Percentiles rank a stretch among this genome's conserved stretches.
Conservation (phyloP, 2,329 filamentous ascomycete species). For the Teratosphaeria viscida region DNA sequence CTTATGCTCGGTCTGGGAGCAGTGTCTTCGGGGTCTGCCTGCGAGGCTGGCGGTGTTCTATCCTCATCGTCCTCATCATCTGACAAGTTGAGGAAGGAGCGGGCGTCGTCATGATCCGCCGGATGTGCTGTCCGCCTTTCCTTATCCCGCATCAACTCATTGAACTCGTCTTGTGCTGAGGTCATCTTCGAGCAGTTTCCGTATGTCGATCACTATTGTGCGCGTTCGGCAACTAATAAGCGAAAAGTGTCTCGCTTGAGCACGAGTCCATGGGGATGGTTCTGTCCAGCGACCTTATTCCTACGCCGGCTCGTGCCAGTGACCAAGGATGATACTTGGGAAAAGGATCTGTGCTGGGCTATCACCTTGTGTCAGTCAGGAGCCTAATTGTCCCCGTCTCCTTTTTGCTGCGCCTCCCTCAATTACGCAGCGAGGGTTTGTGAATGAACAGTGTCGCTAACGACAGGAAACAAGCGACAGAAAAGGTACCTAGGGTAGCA, state of each 20-base stretch:
- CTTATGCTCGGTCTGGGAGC: constrained; percentile 32
- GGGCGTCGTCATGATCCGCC: constrained; percentile 39
- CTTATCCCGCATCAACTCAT: constrained; percentile 40
- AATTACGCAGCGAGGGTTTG: not conserved
- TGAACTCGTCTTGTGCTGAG: constrained; percentile 42
- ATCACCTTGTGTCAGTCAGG: not conserved
- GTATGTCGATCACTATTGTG: not conserved
- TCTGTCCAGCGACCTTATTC: not conserved
- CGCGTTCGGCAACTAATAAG: not conserved
- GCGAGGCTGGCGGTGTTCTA: constrained; percentile 42
- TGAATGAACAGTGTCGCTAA: not conserved
- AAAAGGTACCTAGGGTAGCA: not conserved
- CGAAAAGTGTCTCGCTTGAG: not conserved
- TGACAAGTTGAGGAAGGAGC: constrained; percentile 29
- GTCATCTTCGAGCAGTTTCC: constrained; percentile 27
- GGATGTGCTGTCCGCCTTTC: constrained; percentile 33
- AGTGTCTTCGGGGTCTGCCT: constrained; percentile 42
- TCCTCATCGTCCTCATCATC: constrained; percentile 28
- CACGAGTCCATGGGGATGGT: not conserved
- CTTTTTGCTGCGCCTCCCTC: not conserved
- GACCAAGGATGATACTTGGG: not conserved
- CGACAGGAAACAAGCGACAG: not conserved
- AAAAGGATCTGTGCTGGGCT: not conserved
- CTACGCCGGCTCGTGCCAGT: not conserved
- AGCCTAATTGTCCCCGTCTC: not conserved